These are phyloP conservation scores for Debaryomyces hansenii DNA, from an alignment of 805 yeast genomes.

Conservation along the genomic window DNA sequence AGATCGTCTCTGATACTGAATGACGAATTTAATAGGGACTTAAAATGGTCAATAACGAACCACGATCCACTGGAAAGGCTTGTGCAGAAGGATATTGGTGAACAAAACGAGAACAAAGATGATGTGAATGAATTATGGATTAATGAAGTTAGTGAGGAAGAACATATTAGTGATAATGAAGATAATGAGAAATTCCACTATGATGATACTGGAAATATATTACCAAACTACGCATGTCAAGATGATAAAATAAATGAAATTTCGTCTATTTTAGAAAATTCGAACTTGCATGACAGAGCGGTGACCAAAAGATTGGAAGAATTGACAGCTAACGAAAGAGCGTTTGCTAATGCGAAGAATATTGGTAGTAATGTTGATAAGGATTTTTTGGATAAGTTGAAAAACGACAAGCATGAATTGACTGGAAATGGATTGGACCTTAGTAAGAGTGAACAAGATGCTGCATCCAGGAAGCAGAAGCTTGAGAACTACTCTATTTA, in stretches of 20 bases:
- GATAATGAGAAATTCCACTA: conserved; percentile 57
- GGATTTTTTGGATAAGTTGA: conserved; percentile 30
- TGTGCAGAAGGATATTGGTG: conserved; percentile 10
- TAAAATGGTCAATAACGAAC: conserved; percentile 65
- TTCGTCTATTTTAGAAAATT: conserved; percentile 35
- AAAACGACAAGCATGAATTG: conserved; percentile 38
- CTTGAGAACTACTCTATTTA: conserved; percentile 58
- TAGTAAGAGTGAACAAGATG: conserved; percentile 46
- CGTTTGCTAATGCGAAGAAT: conserved; percentile 55
- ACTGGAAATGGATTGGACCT: conserved; percentile 47
- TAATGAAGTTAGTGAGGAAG: conserved; percentile 54
- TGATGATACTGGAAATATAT: conserved; percentile 58
- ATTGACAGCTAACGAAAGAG: conserved; percentile 58
- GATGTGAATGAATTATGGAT: conserved; percentile 19
- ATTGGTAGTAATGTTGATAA: conserved; percentile 38
- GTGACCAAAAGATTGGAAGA: conserved; percentile 55
- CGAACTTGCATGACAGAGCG: conserved; percentile 43
- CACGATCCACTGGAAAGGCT: conserved; percentile 76
- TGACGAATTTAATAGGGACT: conserved; percentile 40
- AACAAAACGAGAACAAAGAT: conserved; percentile 10
- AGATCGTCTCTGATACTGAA: conserved; percentile 37
- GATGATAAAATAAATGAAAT: conserved; percentile 42
- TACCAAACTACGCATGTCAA: conserved; percentile 56
- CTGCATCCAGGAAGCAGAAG: conserved; percentile 47
- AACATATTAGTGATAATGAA: conserved; percentile 59